Base-by-base conservation (phyloP, 23 red algal genomes). In the Agarophyton chilense region DNA sequence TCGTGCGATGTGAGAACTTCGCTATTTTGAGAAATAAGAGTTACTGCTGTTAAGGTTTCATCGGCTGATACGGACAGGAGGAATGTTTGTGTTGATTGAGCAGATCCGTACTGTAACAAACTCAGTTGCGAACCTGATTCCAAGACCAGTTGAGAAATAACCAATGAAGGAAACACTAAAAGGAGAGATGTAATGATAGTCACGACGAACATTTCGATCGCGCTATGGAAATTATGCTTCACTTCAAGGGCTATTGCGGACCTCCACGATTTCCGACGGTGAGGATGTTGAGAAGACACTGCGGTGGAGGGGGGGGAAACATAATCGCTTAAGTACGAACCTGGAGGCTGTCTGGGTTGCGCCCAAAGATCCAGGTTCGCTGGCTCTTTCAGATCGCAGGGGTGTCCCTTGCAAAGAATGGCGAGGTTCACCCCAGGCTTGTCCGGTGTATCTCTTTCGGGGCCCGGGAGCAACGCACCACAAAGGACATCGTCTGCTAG, bases 151-250 rank as follows among this genome's bases (percentile, higher is more conserved):
- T 66, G 61, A 66, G 61, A 21, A 5, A 66, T 2, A 35, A 38
- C 61, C 26, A 66, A 66, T 22, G 61, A 24, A 66, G 26, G 8
- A 35, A 66, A 3, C 26, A 33, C 61, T 4, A 34, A 26, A 16
- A 66, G 8, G 34, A 66, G 61, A 38, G 16, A 11, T 12, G 25
- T 66, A 26, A 66, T 12, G 16, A 66, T 26, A 17, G 61, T 32
- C 61, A 66, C 61, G 61, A 66, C 61, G 61, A 66, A 66, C 61
- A 66, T 66, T 66, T 66, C 61, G 61, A 34, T 66, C 61, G 61
- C 26, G 61, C 4, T 66, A 2, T 66, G 24, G 14, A 53, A 53
- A 18, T 13, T 10, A 34, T 66, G 61, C 5, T 66, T 32, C 26
- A 66, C 61, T 66, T 26, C 61, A 66, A 66, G 8, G 61, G 61